Conservation (phyloP, 352 stramenopile genomes). For the Globisporangium lucens region DNA sequence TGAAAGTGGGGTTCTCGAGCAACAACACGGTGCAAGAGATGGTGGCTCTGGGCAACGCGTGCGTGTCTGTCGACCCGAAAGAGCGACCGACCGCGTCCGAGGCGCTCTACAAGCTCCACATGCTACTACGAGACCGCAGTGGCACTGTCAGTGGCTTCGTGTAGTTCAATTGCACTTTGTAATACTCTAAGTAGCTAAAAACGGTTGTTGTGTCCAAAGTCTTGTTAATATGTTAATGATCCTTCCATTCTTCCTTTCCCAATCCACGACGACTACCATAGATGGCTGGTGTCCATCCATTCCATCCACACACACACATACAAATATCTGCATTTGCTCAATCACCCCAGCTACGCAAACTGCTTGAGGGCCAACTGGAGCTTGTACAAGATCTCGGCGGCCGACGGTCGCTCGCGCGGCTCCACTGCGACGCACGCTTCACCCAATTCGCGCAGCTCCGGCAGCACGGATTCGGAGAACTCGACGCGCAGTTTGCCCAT, state of each 20-base stretch:
- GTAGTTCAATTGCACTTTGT: neutral
- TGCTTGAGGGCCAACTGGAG: conserved; percentile 29
- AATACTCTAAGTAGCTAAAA: too few species aligned
- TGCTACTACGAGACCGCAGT: conserved; percentile 16
- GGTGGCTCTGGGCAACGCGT: conserved; percentile 25
- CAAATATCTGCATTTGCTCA: neutral
- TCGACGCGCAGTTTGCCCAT: conserved; percentile 31
- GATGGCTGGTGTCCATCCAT: neutral
- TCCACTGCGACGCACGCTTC: conserved; percentile 38
- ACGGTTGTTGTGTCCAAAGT: neutral
- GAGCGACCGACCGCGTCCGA: conserved; percentile 35
- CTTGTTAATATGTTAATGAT: conserved; percentile 1
- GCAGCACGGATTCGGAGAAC: conserved; percentile 30
- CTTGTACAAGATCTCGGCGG: conserved; percentile 33
- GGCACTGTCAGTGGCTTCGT: neutral
- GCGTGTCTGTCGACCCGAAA: conserved; percentile 37
- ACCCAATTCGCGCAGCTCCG: conserved; percentile 27
- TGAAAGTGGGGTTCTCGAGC: conserved; percentile 39
- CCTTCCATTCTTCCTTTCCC: too few species aligned
- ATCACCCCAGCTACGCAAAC: neutral
- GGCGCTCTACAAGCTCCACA: conserved; percentile 33
- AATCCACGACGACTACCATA: neutral
- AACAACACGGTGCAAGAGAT: conserved; percentile 23
- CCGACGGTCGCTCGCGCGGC: conserved; percentile 29
- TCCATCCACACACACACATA: neutral